Base-by-base conservation (phyloP, 257 asterid genomes). In the Scutellaria galericulata region DNA sequence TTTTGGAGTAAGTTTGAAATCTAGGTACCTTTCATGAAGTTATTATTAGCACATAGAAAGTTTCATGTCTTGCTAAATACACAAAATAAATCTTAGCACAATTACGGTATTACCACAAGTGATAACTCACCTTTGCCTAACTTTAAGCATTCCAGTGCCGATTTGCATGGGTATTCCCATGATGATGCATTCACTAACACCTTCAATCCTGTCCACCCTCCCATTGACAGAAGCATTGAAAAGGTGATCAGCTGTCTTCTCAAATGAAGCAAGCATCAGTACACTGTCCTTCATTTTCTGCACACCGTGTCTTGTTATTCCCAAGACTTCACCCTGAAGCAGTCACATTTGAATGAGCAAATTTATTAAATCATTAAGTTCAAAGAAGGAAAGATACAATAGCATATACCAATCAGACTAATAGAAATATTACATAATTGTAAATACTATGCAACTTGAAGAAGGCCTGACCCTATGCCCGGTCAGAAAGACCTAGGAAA, bases 121-220 rank as follows among this genome's bases (percentile, higher is more conserved):
- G 24, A 64, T 41, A 41, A 73, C 77, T 56, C 76, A 90, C 96
- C 89, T 77, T 82, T 91, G 98, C 83, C 84, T 82, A 60, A 94
- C 79, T 86, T 94, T 91, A 78, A 94, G 85, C 86, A 89, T 91
- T 47, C 98, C 98, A 1, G 98, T 94, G 73, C 96, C 98, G 40
- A 88, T 40, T 76, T 54, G 92, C 88, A 89, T 86, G 18, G 97
- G 97, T 81, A 86, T 85, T 40, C 98, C 98, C 97, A 91, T 86
- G 53, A 94, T 94, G 81, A 94, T 89, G 85, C 96, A 85, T 79
- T 94, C 97, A 67, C 87, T 86, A 35, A 94, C 96, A 74, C 98
- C 98, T 83, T 89, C 96, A 72, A 94, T 94, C 77, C 71, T 91
- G 72, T 94, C 98, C 54, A 80, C 88, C 80, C 88, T 82, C 72